These are phyloP conservation scores for Helicocarpus griseus DNA, from an alignment of 2,329 filamentous ascomycete genomes.

Conservation along the genomic window DNA sequence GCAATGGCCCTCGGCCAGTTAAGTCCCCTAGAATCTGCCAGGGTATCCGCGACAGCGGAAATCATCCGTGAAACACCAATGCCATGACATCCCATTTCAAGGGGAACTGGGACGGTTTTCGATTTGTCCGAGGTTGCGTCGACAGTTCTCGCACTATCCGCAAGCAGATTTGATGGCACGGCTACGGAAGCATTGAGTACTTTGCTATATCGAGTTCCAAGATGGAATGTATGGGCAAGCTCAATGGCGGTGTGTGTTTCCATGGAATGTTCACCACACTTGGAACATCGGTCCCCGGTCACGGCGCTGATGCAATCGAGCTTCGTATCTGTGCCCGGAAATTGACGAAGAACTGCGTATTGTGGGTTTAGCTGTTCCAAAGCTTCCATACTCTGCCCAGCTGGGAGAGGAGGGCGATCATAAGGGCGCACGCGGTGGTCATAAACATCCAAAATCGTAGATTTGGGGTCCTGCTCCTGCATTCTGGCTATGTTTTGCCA, in stretches of 20 bases:
- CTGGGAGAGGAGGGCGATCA: constrained; percentile 29
- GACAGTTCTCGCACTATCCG: constrained; percentile 6
- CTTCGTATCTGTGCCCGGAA: constrained; percentile 31
- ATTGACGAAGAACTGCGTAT: constrained; percentile 26
- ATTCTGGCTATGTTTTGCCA: constrained; percentile 42
- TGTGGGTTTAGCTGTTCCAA: constrained; percentile 18
- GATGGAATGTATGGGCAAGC: constrained; percentile 88
- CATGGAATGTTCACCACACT: constrained; percentile 56
- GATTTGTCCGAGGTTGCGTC: not conserved
- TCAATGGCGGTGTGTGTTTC: constrained; percentile 67
- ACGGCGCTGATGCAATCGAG: constrained; percentile 57
- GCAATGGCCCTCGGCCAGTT: constrained; percentile 84
- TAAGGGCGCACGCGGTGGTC: constrained; percentile 32
- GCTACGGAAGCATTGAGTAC: constrained; percentile 58
- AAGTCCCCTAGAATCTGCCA: constrained; percentile 62
- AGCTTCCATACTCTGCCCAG: constrained; percentile 18
- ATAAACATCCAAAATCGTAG: constrained; percentile 30
- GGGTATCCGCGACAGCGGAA: constrained; percentile 69
- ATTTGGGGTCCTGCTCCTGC: no score
- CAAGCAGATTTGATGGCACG: constrained; percentile 10
- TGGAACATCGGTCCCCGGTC: constrained; percentile 62
- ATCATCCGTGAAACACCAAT: constrained; percentile 89
- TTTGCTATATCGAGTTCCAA: constrained; percentile 78
- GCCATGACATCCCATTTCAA: constrained; percentile 95
- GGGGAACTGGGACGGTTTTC: constrained; percentile 34